Evolutionary conservation across 2,329 filamentous ascomycete species (phyloP).

Genomic region (Neofusicoccum sp.): DNA sequence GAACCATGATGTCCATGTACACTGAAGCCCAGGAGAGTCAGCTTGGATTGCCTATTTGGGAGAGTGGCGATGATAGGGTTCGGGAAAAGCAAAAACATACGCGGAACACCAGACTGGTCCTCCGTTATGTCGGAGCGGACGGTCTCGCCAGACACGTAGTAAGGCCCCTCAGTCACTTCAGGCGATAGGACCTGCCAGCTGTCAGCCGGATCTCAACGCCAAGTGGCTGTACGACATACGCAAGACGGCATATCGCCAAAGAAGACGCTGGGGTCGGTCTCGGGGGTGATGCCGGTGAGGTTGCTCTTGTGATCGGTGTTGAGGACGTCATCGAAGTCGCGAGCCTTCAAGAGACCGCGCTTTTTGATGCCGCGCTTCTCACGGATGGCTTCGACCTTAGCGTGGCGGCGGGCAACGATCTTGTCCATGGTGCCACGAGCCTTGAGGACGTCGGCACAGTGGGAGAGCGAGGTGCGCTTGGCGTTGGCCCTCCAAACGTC

Average conservation of each 20-base stretch:
- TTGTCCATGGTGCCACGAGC: constrained; percentile 44
- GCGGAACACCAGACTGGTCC: constrained; percentile 44
- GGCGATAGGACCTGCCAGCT: constrained; percentile 28
- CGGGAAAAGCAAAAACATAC: not conserved
- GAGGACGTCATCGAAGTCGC: constrained; percentile 13
- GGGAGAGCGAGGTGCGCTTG: constrained; percentile 30
- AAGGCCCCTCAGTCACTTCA: constrained; percentile 38
- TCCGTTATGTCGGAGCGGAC: constrained; percentile 54
- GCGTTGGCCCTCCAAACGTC: constrained; percentile 33
- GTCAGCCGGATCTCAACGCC: not conserved
- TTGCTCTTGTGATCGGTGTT: constrained; percentile 34
- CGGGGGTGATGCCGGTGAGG: constrained; percentile 35
- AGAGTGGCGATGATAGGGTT: not conserved
- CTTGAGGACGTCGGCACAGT: constrained; percentile 44
- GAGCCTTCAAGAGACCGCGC: constrained; percentile 11
- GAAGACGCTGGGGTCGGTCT: constrained; percentile 26
- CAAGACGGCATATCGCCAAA: constrained; percentile 37
- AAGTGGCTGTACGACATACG: constrained; percentile 5
- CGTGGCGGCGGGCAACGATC: constrained; percentile 45
- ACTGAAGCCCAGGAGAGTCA: constrained; percentile 28
- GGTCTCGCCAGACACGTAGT: constrained; percentile 54
- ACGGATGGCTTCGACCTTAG: constrained; percentile 25
- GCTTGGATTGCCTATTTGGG: not conserved
- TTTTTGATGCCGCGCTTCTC: constrained; percentile 20
- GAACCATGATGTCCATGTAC: constrained; percentile 52